These are phyloP conservation scores for Nymphaea colorata DNA, from an alignment of 164 flowering plant species.

Conservation along the genomic window DNA sequence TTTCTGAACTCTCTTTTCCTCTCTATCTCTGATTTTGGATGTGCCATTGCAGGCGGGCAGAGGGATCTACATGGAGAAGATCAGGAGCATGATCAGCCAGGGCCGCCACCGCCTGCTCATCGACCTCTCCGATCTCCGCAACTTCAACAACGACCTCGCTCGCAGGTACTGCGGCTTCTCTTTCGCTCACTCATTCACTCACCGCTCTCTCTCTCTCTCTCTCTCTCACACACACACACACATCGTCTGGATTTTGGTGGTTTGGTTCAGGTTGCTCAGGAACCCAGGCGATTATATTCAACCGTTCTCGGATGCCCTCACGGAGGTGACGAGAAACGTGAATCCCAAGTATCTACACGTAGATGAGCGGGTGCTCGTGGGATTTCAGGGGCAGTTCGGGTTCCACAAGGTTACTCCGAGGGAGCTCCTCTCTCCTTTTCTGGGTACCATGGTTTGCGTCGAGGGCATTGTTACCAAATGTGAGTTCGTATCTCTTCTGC, in stretches of 20 bases:
- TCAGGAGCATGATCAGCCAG: conserved; percentile 51
- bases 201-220: not conserved
- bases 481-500: conserved; percentile 12
- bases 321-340: conserved; percentile 56
- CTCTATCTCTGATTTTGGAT: conserved; percentile 1
- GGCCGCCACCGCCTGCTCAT: conserved; percentile 58
- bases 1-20: conserved; percentile 1
- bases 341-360: conserved; percentile 73
- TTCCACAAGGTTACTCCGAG: conserved; percentile 87
- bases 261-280: conserved; percentile 43
- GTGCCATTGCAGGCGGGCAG: conserved; percentile 19
- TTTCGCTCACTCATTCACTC: not conserved
- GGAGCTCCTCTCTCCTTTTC: conserved; percentile 78
- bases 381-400: conserved; percentile 90
- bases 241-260: not conserved
- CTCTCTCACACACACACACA: not conserved
- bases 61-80: conserved; percentile 45
- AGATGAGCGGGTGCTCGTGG: conserved; percentile 80
- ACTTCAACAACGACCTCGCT: conserved; percentile 42
- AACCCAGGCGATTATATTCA: conserved; percentile 79
- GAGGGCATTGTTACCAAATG: conserved; percentile 96
- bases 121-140: conserved; percentile 66
- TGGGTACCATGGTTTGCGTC: conserved; percentile 95
- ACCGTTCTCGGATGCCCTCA: conserved; percentile 71
- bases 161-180: conserved; percentile 31